Conservation (phyloP, 176 grass and related monocot species). For the Rhynchospora tenuis region DNA sequence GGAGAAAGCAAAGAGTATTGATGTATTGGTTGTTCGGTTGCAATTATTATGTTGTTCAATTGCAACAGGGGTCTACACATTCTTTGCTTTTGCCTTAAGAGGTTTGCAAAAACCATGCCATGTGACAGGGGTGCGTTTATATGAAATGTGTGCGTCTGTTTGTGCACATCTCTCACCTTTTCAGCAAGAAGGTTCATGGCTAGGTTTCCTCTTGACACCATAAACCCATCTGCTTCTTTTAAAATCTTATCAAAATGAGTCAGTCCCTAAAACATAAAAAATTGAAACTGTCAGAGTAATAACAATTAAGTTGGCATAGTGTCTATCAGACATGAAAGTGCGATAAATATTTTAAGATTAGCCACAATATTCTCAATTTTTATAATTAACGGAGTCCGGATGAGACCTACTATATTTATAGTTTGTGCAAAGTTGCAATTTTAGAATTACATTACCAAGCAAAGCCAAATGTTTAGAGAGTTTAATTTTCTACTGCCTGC, state of each 20-base stretch:
- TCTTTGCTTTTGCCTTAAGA: background rate
- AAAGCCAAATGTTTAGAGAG: background rate
- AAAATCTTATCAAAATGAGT: slow-evolving; percentile 91
- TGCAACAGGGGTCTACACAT: background rate
- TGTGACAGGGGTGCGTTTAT: background rate
- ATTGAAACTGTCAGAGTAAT: background rate
- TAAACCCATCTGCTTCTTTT: slow-evolving; percentile 75
- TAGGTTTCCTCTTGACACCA: slow-evolving; percentile 82
- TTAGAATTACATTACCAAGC: too few species aligned
- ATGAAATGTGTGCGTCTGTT: too few species aligned
- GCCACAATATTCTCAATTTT: slow-evolving; percentile 91
- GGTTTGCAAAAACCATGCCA: background rate
- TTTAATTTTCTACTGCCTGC: background rate
- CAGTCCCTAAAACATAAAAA: slow-evolving; percentile 53
- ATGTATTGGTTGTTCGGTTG: too few species aligned
- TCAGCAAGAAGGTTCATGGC: slow-evolving; percentile 92
- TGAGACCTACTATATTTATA: slow-evolving; percentile 61
- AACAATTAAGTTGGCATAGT: background rate
- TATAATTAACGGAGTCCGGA: slow-evolving; percentile 82
- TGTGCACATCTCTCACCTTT: slow-evolving; percentile 34
- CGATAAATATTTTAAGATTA: slow-evolving; percentile 6
- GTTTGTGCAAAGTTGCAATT: too few species aligned
- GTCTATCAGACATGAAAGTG: background rate
- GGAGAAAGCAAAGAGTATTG: too few species aligned
- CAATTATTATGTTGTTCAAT: background rate